Base-by-base conservation (phyloP, 2,329 filamentous ascomycete species). In the Orbilia ellipsospora region DNA sequence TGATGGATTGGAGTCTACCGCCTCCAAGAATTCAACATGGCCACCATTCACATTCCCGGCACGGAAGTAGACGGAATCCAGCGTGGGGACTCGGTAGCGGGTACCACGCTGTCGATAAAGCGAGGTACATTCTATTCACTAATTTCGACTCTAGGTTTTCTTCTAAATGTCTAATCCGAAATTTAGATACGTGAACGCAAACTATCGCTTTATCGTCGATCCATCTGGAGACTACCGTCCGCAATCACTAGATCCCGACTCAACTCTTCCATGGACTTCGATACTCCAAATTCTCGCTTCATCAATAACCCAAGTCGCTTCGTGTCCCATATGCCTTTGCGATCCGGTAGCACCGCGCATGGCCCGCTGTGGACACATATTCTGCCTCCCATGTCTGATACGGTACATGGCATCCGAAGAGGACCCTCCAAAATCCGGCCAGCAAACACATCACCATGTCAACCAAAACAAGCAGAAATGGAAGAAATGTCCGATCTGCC, bases 401-500 rank as follows among this genome's bases (percentile, higher is more conserved):
- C 90, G 95, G 59, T 99, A 96, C 82, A 97, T 99, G 93, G 92
- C 96, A 79, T 92, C 93, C 6, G 90, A 92, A n/a, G 90, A 91
- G 40, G 83, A 84, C 7, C 87, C 86, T 70, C 84, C 87, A 8
- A 78, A 84, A 1, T 86, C 86, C 0, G 89, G 90, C 77, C 90
- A 88, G 79, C 85, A 90, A 31, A 59, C 64, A 16, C 18, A 59
- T 52, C 60, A 52, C 28, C 28, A 60, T 4, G 54, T 63, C 4
- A 77, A 65, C 36, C 72, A 76, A n/a, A 78, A 77, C 16, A 78
- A 78, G 51, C 76, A 77, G n/a, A 87, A 91, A 65, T 97, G 92
- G 88, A 96, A 96, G 84, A 97, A 96, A 81, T 99, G 95, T 79
- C 94, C 95, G 0, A 94, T 99, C 40, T 99, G 95, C 82, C 95